A percentile compares a stretch with the other conserved stretches of the same genome.
Conservation (phyloP, 1,284 basidiomycete species). For the Cystobasidiaceae sp. region DNA sequence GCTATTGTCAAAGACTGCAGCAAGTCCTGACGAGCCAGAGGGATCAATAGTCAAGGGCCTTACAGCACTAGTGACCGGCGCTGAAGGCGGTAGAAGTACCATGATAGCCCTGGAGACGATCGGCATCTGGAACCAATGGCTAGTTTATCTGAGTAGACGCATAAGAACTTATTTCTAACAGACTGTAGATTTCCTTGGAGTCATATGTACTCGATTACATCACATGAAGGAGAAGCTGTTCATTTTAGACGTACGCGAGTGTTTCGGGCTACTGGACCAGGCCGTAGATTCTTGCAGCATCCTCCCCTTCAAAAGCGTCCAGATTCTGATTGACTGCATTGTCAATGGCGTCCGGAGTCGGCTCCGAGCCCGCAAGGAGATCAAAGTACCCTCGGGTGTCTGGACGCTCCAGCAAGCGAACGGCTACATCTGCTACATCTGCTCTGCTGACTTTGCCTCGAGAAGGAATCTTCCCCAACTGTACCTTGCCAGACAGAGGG, state of each 20-base stretch:
- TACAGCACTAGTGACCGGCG: not conserved
- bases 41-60: constrained; percentile 21
- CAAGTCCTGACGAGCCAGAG: not conserved
- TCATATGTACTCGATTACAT: too few relatives aligned
- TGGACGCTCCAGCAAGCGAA: constrained; percentile 7
- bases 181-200: too few relatives aligned
- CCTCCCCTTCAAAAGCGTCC: constrained; percentile 24
- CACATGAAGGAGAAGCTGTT: too few relatives aligned
- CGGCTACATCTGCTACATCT: constrained; percentile 26
- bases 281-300: constrained; percentile 9
- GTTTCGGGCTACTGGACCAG: constrained; percentile 13
- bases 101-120: constrained; percentile 7
- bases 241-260: too few relatives aligned
- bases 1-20: not conserved
- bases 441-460: constrained; percentile 28
- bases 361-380: constrained; percentile 5
- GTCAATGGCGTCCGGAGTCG: not conserved
- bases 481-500: constrained; percentile 55
- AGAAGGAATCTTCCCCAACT: constrained; percentile 59
- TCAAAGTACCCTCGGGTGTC: constrained; percentile 22
- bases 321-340: constrained; percentile 1
- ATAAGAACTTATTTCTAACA: constrained; percentile 6
- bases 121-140: constrained; percentile 17
- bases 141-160: constrained; percentile 10
- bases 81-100: constrained; percentile 7